Percentiles rank a stretch among this genome's conserved stretches.
Evolutionary conservation across 2,329 filamentous ascomycete species (phyloP).

Genomic region (Curvularia lunata): DNA sequence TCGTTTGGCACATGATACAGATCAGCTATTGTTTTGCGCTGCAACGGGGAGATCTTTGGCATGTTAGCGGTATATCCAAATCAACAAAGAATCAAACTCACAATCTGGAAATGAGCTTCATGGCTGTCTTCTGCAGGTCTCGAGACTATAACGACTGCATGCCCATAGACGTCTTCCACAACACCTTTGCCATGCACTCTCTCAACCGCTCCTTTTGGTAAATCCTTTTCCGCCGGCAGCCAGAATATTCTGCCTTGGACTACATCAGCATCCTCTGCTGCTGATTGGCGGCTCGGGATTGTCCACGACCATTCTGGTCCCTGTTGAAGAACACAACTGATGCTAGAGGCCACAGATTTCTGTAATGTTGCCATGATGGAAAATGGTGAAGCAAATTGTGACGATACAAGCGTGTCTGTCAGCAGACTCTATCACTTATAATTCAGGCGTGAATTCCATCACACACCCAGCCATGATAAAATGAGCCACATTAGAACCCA

Average conservation of each 20-base stretch:
- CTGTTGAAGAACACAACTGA: conserved; percentile 10
- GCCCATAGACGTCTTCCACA: conserved; percentile 43
- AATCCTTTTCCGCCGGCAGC: conserved; percentile 38
- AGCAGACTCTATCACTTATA: neutral
- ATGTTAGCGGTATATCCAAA: conserved; percentile 17
- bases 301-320: conserved; percentile 6
- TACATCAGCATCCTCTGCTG: conserved; percentile 23
- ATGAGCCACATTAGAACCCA: neutral
- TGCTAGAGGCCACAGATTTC: neutral
- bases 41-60: conserved; percentile 43
- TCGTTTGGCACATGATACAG: conserved; percentile 43
- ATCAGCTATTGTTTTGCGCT: conserved; percentile 42
- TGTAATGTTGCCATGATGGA: conserved; percentile 3
- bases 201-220: conserved; percentile 35
- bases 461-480: conserved; percentile 1
- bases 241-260: conserved; percentile 41
- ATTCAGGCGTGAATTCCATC: neutral
- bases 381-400: neutral
- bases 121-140: conserved; percentile 34
- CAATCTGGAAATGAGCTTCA: conserved; percentile 45
- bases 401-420: neutral
- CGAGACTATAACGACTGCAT: conserved; percentile 44
- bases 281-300: conserved; percentile 23
- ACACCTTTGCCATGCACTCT: conserved; percentile 41
- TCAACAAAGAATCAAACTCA: conserved; percentile 21